phyloP scores from a whole-genome alignment of 2,329 filamentous ascomycete genomes.

The Trichophyton rubrum region DNA sequence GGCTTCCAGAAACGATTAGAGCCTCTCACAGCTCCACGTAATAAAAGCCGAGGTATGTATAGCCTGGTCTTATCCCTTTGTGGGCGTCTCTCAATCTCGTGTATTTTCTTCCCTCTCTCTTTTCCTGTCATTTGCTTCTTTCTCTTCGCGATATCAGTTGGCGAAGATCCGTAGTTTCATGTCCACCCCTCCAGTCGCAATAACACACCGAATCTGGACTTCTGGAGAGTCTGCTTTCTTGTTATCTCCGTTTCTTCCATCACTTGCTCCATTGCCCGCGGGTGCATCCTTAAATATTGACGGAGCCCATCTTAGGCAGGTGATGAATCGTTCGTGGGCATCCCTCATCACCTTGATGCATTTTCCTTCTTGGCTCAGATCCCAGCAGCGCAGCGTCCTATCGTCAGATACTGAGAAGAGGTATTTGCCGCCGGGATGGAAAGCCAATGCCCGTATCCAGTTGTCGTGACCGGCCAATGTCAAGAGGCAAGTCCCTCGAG shows the following conservation, averaged over 20 bases:
- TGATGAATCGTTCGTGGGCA: slow-evolving; percentile 73
- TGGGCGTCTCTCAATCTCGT: background rate
- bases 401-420: slow-evolving; percentile 77
- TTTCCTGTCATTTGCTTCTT: background rate
- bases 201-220: slow-evolving; percentile 60
- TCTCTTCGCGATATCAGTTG: background rate
- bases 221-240: slow-evolving; percentile 14
- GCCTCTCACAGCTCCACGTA: background rate
- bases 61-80: background rate
- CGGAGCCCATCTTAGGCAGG: slow-evolving; percentile 78
- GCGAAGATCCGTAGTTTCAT: slow-evolving; percentile 68
- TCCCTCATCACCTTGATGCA: slow-evolving; percentile 72
- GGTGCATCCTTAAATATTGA: slow-evolving; percentile 44
- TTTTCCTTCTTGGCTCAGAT: slow-evolving; percentile 77
- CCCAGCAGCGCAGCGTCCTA: slow-evolving; percentile 88
- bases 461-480: slow-evolving; percentile 83
- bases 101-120: background rate
- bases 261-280: slow-evolving; percentile 14
- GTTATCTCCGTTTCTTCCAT: slow-evolving; percentile 11
- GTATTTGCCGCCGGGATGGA: slow-evolving; percentile 87
- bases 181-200: slow-evolving; percentile 80
- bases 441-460: slow-evolving; percentile 76
- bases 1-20: background rate
- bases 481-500: slow-evolving; percentile 70
- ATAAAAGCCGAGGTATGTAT: background rate